Evolutionary conservation across 2,329 filamentous ascomycete genomes (phyloP).

Genomic region (Fusarium xylarioides): DNA sequence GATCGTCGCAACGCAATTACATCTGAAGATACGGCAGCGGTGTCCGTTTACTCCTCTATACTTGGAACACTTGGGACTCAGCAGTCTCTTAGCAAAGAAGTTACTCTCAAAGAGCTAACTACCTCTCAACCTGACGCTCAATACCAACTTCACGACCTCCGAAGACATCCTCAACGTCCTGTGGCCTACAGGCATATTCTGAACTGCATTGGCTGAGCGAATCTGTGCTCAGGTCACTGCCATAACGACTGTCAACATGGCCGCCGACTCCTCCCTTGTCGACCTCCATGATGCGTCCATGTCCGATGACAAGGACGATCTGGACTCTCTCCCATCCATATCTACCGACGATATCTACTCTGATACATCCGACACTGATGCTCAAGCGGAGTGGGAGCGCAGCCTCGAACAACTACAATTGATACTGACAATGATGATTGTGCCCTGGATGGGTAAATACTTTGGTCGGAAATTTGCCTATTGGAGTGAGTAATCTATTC

Average conservation of each 20-base stretch:
- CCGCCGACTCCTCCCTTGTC: conserved; percentile 60
- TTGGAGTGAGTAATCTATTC: conserved; percentile 74
- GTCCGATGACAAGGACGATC: conserved; percentile 62
- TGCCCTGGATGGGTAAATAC: conserved; percentile 95
- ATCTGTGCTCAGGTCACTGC: neutral
- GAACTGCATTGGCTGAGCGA: neutral
- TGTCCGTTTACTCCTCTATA: neutral
- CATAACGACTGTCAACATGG: conserved; percentile 33
- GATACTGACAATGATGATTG: conserved; percentile 90
- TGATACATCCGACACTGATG: conserved; percentile 75
- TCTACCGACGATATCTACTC: conserved; percentile 65
- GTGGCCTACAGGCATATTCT: neutral
- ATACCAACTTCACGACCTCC: conserved; percentile 1
- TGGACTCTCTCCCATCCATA: conserved; percentile 72
- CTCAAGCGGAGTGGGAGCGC: conserved; percentile 94
- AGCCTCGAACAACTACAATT: conserved; percentile 94
- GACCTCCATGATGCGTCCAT: conserved; percentile 59
- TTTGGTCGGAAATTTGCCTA: conserved; percentile 94
- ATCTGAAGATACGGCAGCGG: neutral
- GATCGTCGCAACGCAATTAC: neutral
- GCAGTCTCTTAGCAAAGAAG: neutral
- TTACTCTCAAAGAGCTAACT: neutral
- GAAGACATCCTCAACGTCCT: neutral
- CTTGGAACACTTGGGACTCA: neutral
- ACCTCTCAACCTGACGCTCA: conserved; percentile 1